These are phyloP conservation scores for Persicaria tinctoria DNA, from an alignment of 148 eudicot species.

Conservation along the genomic window DNA sequence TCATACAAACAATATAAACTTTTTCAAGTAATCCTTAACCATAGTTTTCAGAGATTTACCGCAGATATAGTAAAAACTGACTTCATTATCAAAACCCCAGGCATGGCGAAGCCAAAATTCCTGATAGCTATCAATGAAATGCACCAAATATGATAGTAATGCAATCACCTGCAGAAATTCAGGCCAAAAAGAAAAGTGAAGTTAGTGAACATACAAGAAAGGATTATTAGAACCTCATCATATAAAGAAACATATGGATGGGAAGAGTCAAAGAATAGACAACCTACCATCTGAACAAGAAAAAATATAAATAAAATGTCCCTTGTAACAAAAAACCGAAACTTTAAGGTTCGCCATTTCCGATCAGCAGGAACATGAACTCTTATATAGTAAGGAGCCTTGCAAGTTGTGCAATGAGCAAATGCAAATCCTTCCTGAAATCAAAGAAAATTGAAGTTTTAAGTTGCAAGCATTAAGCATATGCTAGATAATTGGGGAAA, in stretches of 20 bases:
- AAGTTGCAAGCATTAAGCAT: neutral
- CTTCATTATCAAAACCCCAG: conserved; percentile 68
- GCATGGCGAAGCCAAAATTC: conserved; percentile 68
- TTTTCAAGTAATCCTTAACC: neutral
- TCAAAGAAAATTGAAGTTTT: conserved; percentile 10
- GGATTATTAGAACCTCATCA: neutral
- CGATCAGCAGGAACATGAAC: conserved; percentile 83
- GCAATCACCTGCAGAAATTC: conserved; percentile 58
- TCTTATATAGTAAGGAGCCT: conserved; percentile 84
- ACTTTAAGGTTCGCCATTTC: conserved; percentile 89
- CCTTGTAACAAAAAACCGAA: conserved; percentile 90
- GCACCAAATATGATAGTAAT: conserved; percentile 65
- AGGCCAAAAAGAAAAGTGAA: neutral
- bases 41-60: conserved; percentile 33
- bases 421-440: conserved; percentile 97
- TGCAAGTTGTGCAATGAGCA: conserved; percentile 98
- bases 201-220: neutral
- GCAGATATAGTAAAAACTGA: conserved; percentile 81
- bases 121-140: conserved; percentile 65
- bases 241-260: conserved; percentile 5
- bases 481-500: neutral
- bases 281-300: conserved; percentile 84
- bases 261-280: conserved; percentile 17
- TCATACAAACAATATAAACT: neutral
- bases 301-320: conserved; percentile 85